phyloP scores from a whole-genome alignment of 495 filamentous ascomycete species.

The Ramalina peruviana region DNA sequence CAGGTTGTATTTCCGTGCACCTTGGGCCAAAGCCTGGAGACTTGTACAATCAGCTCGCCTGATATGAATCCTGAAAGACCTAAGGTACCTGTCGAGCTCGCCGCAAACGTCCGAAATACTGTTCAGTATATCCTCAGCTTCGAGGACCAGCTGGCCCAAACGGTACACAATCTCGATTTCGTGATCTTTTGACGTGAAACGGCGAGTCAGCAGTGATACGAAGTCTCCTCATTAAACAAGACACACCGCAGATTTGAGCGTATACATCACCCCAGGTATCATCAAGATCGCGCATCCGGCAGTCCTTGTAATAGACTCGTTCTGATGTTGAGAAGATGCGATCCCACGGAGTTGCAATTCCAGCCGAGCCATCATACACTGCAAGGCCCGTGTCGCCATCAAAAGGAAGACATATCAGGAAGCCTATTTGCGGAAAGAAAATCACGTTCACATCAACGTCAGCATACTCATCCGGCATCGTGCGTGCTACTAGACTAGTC shows the following conservation, averaged over 20 bases:
- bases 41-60: slow-evolving; percentile 27
- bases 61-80: background rate
- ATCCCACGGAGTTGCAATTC: slow-evolving; percentile 52
- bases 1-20: slow-evolving; percentile 63
- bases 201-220: background rate
- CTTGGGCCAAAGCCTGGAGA: slow-evolving; percentile 65
- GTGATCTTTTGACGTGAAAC: slow-evolving; percentile 41
- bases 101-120: slow-evolving; percentile 63
- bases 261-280: slow-evolving; percentile 73
- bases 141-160: slow-evolving; percentile 56
- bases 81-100: slow-evolving; percentile 58
- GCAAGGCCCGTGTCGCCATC: slow-evolving; percentile 46
- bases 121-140: slow-evolving; percentile 53
- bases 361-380: slow-evolving; percentile 48
- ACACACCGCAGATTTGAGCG: slow-evolving; percentile 62
- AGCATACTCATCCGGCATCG: slow-evolving; percentile 43
- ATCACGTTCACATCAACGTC: slow-evolving; percentile 59
- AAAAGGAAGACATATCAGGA: slow-evolving; percentile 62
- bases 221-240: background rate
- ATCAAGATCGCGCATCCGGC: slow-evolving; percentile 73
- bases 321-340: slow-evolving; percentile 61
- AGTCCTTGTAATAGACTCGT: slow-evolving; percentile 76
- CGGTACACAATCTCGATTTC: slow-evolving; percentile 84
- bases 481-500: slow-evolving; percentile 43
- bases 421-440: slow-evolving; percentile 85